Conservation (phyloP, 2,329 filamentous ascomycete species). For the Fusarium citri region DNA sequence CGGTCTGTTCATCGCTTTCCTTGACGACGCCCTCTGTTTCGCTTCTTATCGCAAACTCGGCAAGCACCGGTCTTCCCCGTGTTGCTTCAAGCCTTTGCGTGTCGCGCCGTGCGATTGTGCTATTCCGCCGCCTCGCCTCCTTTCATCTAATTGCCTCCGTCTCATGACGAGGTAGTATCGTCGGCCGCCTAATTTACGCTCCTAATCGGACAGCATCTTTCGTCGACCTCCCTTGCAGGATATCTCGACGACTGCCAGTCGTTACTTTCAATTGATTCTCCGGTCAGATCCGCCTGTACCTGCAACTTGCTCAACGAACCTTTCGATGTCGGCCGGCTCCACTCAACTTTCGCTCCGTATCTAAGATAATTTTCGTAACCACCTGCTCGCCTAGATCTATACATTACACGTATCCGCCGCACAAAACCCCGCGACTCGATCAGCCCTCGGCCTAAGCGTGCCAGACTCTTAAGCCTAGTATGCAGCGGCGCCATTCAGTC, state of each 20-base stretch:
- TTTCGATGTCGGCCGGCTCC: slow-evolving; percentile 46
- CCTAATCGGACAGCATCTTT: slow-evolving; percentile 42
- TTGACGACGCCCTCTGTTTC: slow-evolving; percentile 33
- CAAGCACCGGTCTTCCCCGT: slow-evolving; percentile 35
- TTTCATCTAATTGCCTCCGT: slow-evolving; percentile 38
- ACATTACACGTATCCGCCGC: slow-evolving; percentile 21
- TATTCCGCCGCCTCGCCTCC: slow-evolving; percentile 27
- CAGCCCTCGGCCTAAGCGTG: slow-evolving; percentile 34
- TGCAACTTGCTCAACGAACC: slow-evolving; percentile 38
- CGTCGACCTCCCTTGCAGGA: slow-evolving; percentile 43
- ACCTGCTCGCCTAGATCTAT: slow-evolving; percentile 20
- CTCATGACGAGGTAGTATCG: slow-evolving; percentile 42
- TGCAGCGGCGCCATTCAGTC: slow-evolving; percentile 49
- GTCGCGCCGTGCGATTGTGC: slow-evolving; percentile 34
- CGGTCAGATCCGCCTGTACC: slow-evolving; percentile 31
- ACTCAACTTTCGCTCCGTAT: slow-evolving; percentile 42
- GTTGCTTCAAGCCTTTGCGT: slow-evolving; percentile 38
- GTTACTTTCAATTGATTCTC: slow-evolving; percentile 45
- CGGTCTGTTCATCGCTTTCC: slow-evolving; percentile 44
- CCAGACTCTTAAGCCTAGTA: slow-evolving; percentile 42
- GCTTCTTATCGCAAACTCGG: slow-evolving; percentile 38
- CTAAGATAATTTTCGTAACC: slow-evolving; percentile 35
- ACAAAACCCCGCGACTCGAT: slow-evolving; percentile 18
- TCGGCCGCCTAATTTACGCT: slow-evolving; percentile 30
- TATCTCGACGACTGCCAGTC: slow-evolving; percentile 48